Conservation (phyloP, 768 basidiomycete species). For the Mycena maculata region DNA sequence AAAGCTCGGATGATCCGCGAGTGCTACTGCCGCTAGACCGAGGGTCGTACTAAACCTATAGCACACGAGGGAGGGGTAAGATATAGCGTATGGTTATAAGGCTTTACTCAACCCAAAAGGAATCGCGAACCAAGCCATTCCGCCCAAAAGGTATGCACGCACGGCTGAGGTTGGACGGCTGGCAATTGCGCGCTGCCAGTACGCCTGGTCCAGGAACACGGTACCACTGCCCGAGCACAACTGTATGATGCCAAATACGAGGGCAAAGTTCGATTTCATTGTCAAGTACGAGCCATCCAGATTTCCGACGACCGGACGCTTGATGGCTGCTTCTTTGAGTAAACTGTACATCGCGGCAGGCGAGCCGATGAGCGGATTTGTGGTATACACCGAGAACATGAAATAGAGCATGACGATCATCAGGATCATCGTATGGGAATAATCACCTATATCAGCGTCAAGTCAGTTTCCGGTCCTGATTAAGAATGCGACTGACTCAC, state of each 20-base stretch:
- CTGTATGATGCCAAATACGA: conserved; percentile 49
- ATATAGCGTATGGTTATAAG: too few relatives aligned
- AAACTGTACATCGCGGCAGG: conserved; percentile 56
- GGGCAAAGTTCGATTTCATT: conserved; percentile 62
- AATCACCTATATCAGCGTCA: conserved; percentile 39
- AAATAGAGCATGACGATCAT: conserved; percentile 37
- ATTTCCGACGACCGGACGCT: conserved; percentile 63
- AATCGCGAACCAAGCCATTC: conserved; percentile 68
- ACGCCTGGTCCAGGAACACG: conserved; percentile 45
- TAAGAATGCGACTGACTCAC: conserved; percentile 57
- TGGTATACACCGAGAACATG: conserved; percentile 47
- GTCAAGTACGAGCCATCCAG: conserved; percentile 65
- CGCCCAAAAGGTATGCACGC: conserved; percentile 65
- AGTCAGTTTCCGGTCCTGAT: conserved; percentile 29
- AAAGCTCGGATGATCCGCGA: conserved; percentile 54
- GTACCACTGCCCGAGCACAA: conserved; percentile 17
- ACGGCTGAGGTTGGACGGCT: conserved; percentile 63
- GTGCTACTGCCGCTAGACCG: conserved; percentile 21
- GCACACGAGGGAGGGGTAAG: neutral
- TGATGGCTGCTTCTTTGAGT: conserved; percentile 55
- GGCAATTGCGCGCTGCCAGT: conserved; percentile 69
- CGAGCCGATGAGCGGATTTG: conserved; percentile 40
- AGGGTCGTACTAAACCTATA: conserved; percentile 48
- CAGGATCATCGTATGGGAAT: conserved; percentile 35
- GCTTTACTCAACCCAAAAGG: conserved; percentile 66